Base-by-base conservation (phyloP, 495 filamentous ascomycete genomes). In the Daldinia decipiens region DNA sequence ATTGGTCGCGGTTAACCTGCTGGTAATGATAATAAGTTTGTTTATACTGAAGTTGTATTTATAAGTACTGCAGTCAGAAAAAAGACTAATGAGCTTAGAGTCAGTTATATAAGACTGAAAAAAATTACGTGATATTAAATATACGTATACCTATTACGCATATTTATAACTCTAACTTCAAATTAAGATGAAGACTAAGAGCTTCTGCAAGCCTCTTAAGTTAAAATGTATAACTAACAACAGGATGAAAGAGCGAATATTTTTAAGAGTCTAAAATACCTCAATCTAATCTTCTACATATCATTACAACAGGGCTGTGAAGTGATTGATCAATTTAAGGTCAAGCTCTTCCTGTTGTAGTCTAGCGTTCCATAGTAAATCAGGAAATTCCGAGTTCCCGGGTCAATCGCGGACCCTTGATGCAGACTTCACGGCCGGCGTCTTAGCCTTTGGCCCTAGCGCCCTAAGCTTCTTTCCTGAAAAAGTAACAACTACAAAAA, bases 401-500 rank as follows among this genome's bases (percentile, higher is more conserved):
- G 67, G 53, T 59, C 64, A 60, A 40, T 36, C n/a, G 45, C 34
- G 43, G 21, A 65, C 38, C 54, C 45, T 24, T 51, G 66, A 32
- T 26, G 27, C 66, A 52, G 58, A 68, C 58, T 63, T 68, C 39
- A 31, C 36, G 47, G 32, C 17, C 63, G 50, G 11, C n/a, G 12
- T 56, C 62, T 65, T 65, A 38, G 51, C 65, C 57, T 6, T 68
- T 65, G 50, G 51, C 50, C 57, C 21, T 68, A 68, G 51, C 40
- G 65, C 19, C 45, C 31, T 43, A 59, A 68, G 67, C 67, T 69
- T 31, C 31, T 69, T 69, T 57, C 67, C 54, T 62, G 59, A 32
- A 59, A 67, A 72, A 43, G 63, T 32, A 67, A 67, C 19, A 61
- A 65, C 13, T 43, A 43, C n/a, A 55, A 64, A 55, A 63, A 21